phyloP scores from a whole-genome alignment of 164 flowering plant genomes.

The Warburgia ugandensis region DNA sequence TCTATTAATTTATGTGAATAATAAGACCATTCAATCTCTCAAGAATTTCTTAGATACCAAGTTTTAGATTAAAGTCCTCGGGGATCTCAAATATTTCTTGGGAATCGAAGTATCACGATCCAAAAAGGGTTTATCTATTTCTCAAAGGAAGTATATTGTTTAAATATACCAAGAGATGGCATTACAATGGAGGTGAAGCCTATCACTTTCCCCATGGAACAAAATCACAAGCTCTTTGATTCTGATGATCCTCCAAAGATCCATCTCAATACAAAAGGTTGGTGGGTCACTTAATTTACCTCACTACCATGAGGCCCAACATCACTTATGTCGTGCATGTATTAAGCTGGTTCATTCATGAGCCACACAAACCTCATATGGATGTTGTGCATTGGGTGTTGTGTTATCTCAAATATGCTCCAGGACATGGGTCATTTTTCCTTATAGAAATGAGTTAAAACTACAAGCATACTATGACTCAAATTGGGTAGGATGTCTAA shows the following conservation, averaged over 20 bases:
- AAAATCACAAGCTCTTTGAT: constrained; percentile 1
- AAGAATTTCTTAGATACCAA: no score
- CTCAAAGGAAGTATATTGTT: constrained; percentile 1
- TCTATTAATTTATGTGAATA: no score
- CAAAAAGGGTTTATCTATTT: background rate
- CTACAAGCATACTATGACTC: no score
- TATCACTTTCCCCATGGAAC: background rate
- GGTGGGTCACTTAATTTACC: no score
- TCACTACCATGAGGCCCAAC: no score
- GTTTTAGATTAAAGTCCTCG: background rate
- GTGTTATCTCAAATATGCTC: background rate
- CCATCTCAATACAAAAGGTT: no score
- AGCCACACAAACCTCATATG: background rate
- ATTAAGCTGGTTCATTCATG: background rate
- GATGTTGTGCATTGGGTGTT: background rate
- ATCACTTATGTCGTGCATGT: no score
- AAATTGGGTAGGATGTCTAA: no score
- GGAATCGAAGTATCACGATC: constrained; percentile 1
- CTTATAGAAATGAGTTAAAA: background rate
- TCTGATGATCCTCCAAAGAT: no score
- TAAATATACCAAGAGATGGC: background rate
- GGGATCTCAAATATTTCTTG: background rate
- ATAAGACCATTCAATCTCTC: no score
- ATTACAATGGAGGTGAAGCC: background rate
- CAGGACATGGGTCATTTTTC: background rate